These are phyloP conservation scores for Mycena capillaripes DNA, from an alignment of 768 basidiomycete species.

Conservation along the genomic window DNA sequence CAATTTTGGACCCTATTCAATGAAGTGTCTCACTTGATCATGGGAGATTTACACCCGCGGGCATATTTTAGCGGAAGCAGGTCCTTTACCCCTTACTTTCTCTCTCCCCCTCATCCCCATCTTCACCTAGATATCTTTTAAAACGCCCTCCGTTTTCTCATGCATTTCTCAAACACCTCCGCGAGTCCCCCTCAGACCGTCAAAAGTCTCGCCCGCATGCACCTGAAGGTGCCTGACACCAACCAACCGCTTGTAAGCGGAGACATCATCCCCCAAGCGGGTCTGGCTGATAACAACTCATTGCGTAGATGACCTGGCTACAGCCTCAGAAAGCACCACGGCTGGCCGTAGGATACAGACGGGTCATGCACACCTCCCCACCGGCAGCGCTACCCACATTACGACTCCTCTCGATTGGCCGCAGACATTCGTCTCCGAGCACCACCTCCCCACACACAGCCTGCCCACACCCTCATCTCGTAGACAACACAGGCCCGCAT, in stretches of 20 bases:
- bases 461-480: not conserved
- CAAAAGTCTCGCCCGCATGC: slow-evolving; percentile 8
- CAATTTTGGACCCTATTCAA: too few species aligned
- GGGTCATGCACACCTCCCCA: not conserved
- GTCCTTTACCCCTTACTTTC: not conserved
- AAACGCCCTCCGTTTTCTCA: too few species aligned
- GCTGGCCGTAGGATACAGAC: not conserved
- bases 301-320: not conserved
- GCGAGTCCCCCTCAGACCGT: not conserved
- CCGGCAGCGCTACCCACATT: not conserved
- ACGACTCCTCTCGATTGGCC: slow-evolving; percentile 5
- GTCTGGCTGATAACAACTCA: not conserved
- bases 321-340: slow-evolving; percentile 5
- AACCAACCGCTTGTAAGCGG: slow-evolving; percentile 9
- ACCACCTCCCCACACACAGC: not conserved
- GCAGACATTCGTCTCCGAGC: not conserved
- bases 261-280: not conserved
- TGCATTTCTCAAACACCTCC: not conserved
- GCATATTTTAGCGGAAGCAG: not conserved
- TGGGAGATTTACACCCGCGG: slow-evolving; percentile 4
- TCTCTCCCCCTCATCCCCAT: not conserved
- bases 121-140: not conserved
- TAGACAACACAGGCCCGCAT: not conserved
- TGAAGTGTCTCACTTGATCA: not conserved
- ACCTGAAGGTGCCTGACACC: not conserved